Evolutionary conservation across 169 alveolate species (phyloP).

Genomic region (Blepharisma undulans): DNA sequence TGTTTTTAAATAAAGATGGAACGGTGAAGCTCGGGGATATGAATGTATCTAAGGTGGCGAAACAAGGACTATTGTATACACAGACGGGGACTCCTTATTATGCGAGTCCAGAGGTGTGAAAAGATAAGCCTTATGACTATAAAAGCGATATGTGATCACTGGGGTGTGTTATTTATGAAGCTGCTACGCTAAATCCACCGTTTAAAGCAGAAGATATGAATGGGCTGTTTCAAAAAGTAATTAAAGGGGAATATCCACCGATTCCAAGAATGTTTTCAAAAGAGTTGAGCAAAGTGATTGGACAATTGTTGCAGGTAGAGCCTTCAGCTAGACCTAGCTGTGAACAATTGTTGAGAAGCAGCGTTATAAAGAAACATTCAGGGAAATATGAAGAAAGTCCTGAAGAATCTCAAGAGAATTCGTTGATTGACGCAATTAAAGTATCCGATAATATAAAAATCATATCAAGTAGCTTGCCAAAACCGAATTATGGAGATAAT

Average conservation of each 20-base stretch:
- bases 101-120: conserved; percentile 85
- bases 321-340: conserved; percentile 34
- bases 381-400: neutral
- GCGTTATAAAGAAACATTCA: neutral
- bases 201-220: conserved; percentile 84
- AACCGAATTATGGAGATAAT: conserved; percentile 48
- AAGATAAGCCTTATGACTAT: conserved; percentile 74
- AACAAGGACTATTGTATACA: conserved; percentile 74
- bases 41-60: conserved; percentile 87
- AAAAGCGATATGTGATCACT: conserved; percentile 80
- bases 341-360: neutral
- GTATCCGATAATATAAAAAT: conserved; percentile 63
- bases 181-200: conserved; percentile 71
- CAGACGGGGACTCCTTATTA: conserved; percentile 72
- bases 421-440: conserved; percentile 65
- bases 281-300: conserved; percentile 11
- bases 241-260: conserved; percentile 52
- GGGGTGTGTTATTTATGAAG: conserved; percentile 79
- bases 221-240: conserved; percentile 63
- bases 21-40: conserved; percentile 79
- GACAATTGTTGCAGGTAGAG: neutral
- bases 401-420: neutral
- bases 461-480: conserved; percentile 66
- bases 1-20: conserved; percentile 72
- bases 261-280: neutral